phyloP scores from a whole-genome alignment of 345 rosid species.

The Linum tenue region DNA sequence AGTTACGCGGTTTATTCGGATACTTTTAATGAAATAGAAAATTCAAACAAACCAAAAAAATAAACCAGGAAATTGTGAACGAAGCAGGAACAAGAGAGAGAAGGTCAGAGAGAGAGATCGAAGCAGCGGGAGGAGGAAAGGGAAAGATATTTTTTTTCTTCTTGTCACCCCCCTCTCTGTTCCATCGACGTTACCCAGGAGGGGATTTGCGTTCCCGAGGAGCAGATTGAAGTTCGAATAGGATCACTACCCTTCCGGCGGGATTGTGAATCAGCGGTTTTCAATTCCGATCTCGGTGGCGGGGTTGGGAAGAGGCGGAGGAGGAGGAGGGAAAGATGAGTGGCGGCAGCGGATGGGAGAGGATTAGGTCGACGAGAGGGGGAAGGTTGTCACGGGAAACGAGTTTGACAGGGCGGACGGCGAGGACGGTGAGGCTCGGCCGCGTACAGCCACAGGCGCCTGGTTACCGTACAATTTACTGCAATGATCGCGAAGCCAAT shows the following conservation, averaged over 20 bases:
- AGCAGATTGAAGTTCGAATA: neutral
- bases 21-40: no score
- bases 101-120: neutral
- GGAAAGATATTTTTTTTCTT: neutral
- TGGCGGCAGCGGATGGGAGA: conserved; percentile 40
- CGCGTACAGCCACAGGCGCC: conserved; percentile 97
- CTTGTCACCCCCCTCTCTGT: neutral
- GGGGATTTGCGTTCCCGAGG: neutral
- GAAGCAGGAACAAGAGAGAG: no score
- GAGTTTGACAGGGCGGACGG: conserved; percentile 29
- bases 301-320: neutral
- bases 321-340: conserved; percentile 26
- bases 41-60: no score
- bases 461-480: conserved; percentile 67
- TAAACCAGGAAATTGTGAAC: no score
- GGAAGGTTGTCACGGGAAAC: conserved; percentile 35
- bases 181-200: neutral
- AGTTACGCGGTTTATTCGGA: neutral
- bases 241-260: neutral
- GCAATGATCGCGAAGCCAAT: conserved; percentile 96
- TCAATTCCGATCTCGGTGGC: neutral
- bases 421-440: conserved; percentile 73
- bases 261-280: neutral
- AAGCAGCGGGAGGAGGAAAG: neutral
- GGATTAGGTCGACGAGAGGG: conserved; percentile 41